Evolutionary conservation across 306 rosid genomes (phyloP).

Genomic region (Leucaena leucocephala): DNA sequence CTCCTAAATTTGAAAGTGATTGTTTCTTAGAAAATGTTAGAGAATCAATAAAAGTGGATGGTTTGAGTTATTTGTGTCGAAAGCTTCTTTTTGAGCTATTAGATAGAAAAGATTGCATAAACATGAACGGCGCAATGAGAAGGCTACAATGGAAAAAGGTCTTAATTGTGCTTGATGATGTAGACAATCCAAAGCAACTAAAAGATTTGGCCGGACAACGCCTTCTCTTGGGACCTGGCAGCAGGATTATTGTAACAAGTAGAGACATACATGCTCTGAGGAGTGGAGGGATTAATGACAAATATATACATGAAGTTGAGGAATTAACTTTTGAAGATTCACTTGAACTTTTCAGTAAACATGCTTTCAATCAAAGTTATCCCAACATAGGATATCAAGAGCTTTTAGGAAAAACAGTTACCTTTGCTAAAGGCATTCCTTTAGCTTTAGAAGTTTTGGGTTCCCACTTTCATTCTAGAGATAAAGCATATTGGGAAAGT

Average conservation of each 20-base stretch:
- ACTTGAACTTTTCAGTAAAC: background rate
- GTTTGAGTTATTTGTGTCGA: background rate
- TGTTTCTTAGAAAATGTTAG: background rate
- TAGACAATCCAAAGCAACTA: background rate
- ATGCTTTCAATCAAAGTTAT: background rate
- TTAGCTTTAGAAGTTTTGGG: background rate
- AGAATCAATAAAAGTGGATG: background rate
- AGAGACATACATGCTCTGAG: background rate
- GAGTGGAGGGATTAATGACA: background rate
- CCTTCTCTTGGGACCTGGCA: background rate
- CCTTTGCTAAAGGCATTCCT: background rate
- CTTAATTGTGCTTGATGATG: background rate
- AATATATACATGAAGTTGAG: background rate
- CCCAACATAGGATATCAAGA: background rate
- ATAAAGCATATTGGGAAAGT: background rate
- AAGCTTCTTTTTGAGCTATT: slow-evolving; percentile 19
- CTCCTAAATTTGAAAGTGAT: background rate
- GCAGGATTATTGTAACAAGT: background rate
- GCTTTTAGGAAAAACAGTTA: background rate
- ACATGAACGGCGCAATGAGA: background rate
- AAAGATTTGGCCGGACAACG: background rate
- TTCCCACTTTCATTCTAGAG: background rate
- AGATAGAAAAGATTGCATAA: background rate
- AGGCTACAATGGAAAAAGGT: background rate
- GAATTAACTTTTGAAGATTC: background rate